Evolutionary conservation across 768 basidiomycete species (phyloP), one percentile per base, ranked within the genome.

Genomic region (Kwoniella dendrophila): DNA sequence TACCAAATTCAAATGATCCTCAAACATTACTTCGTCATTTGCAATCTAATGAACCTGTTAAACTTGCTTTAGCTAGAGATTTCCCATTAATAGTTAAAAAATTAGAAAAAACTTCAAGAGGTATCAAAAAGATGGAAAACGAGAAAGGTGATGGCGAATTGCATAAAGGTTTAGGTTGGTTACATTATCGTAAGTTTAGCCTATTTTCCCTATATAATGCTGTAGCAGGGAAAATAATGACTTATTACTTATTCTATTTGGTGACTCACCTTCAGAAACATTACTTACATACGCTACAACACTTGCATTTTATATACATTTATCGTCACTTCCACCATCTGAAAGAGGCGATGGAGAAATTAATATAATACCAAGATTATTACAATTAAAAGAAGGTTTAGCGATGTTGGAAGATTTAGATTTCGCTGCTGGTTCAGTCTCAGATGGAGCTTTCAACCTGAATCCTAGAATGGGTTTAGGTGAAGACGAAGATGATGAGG

Each of bases 221-320:
- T 22, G 1, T 36, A 8, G 34, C 34, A 41, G 16, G 11, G n/a
- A 44, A 14, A 34, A 12, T 29, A 18, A 55, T n/a, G 0, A 26
- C 30, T n/a, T 34, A 8, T 50, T 14, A 11, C 45, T 7, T 32
- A 12, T 30, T 14, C 20, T 20, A 50, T 26, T 36, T 34, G 47
- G 30, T 4, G 33, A 18, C 12, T 29, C 18, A 32, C 22, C 33
- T 43, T 3, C 77, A 97, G 94, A 98, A 83, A 85, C 92, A 0
- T 82, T 95, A 1, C 81, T 96, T 36, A 91, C 93, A 8, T 98
- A 98, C 74, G 84, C 90, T 20, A 90, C 92, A 0, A 88, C 87
- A 1, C 86, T 98, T 45, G 90, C 93, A 0, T 97, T 93, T 81
- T 97, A 95, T 80, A 81, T 98, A 40, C 86, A 93, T 77, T 83